Conservation (phyloP, 2,329 filamentous ascomycete species). For the Fusarium devonianum region DNA sequence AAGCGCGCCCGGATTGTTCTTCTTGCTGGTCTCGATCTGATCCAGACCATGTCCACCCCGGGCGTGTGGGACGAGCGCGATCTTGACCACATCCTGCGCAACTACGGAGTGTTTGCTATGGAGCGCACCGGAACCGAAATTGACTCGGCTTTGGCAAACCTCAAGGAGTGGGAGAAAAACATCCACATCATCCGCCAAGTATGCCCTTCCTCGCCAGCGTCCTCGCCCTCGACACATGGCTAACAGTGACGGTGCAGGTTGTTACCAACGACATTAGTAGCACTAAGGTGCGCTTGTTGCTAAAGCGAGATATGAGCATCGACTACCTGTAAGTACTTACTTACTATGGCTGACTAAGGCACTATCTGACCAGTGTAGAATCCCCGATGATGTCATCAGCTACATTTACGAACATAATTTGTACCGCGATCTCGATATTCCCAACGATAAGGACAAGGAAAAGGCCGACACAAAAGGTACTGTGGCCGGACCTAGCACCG, state of each 20-base stretch:
- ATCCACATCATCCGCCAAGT: conserved; percentile 78
- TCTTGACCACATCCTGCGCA: conserved; percentile 84
- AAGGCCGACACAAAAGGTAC: conserved; percentile 16
- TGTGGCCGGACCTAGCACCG: conserved; percentile 39
- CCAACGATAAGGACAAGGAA: conserved; percentile 40
- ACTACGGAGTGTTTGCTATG: conserved; percentile 85
- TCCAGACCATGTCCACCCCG: conserved; percentile 75
- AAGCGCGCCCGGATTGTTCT: conserved; percentile 77
- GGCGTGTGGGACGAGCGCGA: conserved; percentile 86
- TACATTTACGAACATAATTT: conserved; percentile 74
- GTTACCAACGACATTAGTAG: conserved; percentile 88
- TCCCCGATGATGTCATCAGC: conserved; percentile 75
- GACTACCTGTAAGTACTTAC: conserved; percentile 63
- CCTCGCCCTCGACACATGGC: conserved; percentile 4
- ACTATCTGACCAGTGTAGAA: conserved; percentile 35
- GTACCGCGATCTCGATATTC: conserved; percentile 60
- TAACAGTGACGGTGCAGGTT: conserved; percentile 49
- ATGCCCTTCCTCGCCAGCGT: background rate
- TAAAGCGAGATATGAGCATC: conserved; percentile 82
- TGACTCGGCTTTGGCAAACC: conserved; percentile 81
- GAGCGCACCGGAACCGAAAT: conserved; percentile 89
- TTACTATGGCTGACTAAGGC: background rate
- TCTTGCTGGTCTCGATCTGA: conserved; percentile 79
- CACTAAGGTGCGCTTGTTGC: conserved; percentile 80
- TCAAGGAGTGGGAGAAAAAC: conserved; percentile 85